Conservation (phyloP, 1,284 basidiomycete species). For the Neolentinus lepideus region DNA sequence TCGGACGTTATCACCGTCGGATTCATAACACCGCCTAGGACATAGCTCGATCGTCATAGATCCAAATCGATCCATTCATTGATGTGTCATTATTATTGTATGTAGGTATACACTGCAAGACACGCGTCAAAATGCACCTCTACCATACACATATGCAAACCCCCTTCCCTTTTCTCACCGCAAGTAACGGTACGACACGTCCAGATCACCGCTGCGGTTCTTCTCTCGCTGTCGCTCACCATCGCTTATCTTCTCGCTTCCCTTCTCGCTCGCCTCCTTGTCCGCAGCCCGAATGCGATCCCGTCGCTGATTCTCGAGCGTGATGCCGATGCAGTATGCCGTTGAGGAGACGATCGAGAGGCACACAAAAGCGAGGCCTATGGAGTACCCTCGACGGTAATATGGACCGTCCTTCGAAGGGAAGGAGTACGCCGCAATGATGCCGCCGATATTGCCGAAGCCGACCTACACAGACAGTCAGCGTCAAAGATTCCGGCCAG, state of each 20-base stretch:
- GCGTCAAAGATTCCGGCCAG: neutral
- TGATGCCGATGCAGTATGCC: conserved; percentile 37
- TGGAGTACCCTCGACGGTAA: conserved; percentile 3
- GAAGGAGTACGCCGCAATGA: conserved; percentile 18
- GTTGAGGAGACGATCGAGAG: neutral
- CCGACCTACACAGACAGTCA: neutral
- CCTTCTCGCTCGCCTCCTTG: neutral
- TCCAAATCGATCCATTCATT: too few relatives aligned
- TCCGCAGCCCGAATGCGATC: neutral
- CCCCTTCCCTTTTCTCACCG: neutral
- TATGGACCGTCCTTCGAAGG: conserved; percentile 5
- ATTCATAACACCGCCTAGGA: too few relatives aligned
- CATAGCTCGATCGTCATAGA: too few relatives aligned
- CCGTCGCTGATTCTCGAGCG: conserved; percentile 17
- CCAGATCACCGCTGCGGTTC: neutral
- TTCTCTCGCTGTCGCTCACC: neutral
- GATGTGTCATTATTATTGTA: too few relatives aligned
- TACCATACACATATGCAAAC: too few relatives aligned
- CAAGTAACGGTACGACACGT: neutral
- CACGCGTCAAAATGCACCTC: too few relatives aligned
- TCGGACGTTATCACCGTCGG: too few relatives aligned
- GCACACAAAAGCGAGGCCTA: neutral
- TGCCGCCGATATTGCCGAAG: conserved; percentile 12
- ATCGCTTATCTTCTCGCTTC: neutral
- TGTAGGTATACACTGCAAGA: too few relatives aligned